A percentile compares a stretch with the other conserved stretches of the same genome.
Evolutionary conservation across 192 early-diverging fungal genomes (phyloP).

Genomic region (Coemansia sp.): DNA sequence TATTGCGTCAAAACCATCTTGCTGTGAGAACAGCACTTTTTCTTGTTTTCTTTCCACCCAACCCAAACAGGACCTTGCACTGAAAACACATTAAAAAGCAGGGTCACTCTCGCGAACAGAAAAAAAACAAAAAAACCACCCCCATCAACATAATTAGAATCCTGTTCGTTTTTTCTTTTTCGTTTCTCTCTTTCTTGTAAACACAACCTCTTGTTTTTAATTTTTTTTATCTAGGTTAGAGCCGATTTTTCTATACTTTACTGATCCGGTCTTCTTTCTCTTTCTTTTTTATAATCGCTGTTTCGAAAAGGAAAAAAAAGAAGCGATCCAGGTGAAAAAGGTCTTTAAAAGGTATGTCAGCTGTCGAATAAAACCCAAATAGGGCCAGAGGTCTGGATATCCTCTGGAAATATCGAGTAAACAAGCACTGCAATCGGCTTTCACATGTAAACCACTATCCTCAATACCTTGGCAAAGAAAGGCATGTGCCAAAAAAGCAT

Average conservation of each 20-base stretch:
- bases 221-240: conserved; percentile 1
- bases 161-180: background rate
- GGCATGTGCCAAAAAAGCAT: background rate
- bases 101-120: too few relatives aligned
- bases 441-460: conserved; percentile 7
- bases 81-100: too few relatives aligned
- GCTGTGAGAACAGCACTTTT: background rate
- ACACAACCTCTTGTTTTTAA: background rate
- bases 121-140: background rate
- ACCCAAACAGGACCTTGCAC: background rate
- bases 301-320: background rate
- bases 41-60: background rate
- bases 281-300: conserved; percentile 1
- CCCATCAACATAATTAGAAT: background rate
- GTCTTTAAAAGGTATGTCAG: background rate
- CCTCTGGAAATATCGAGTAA: background rate
- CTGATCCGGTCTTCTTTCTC: background rate
- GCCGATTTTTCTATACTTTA: conserved; percentile 1
- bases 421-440: background rate
- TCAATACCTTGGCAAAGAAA: background rate
- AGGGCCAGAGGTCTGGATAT: background rate
- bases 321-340: conserved; percentile 7
- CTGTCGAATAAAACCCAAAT: background rate
- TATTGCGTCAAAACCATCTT: background rate
- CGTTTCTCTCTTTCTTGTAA: background rate